Base-by-base conservation (phyloP, 805 yeast genomes). In the Saccharomycopsis sp. region DNA sequence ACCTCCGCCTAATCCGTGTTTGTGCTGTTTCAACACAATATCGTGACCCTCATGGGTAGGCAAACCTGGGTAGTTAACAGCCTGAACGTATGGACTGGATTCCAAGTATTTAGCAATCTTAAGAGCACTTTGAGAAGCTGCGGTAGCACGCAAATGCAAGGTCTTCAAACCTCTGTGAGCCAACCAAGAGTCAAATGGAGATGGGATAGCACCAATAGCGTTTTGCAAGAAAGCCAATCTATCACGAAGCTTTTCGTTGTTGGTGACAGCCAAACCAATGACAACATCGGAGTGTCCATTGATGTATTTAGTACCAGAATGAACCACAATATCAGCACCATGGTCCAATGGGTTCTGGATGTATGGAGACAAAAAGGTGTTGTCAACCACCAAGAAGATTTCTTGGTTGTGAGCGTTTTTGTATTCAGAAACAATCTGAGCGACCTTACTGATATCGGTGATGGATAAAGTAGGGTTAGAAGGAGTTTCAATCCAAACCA, bases 241-340 rank as follows among this genome's bases (percentile, higher is more conserved):
- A 65, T 84, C 84, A 73, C 82, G 82, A 66, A 87, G 73, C 55
- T 69, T 76, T 58, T 80, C 84, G 66, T 73, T 72, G 77, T 83
- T 87, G 64, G 89, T 82, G 56, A 87, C 90, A 62, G 87, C 81
- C 57, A 87, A 84, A 67, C 97, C 97, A 77, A 89, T 81, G 55
- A 89, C 94, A 22, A 89, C 96, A 69, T 89, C 96, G 24, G 96
- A 87, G 75, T 89, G 97, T 64, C 97, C 97, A 69, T 89, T 89
- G 74, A 89, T 84, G 78, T 87, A 90, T 74, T 89, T 89, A 68
- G 97, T 88, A 62, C 89, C 96, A 17, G 94, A 87, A 75, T 89
- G 96, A 52, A 87, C 86, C 54, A 89, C 96, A 62, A 89, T 81
- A 68, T 89, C 96, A 57, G 94, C 96, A 65, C 97, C 96, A 65